Base-by-base conservation (phyloP, 129 eudicot genomes). In the Centella asiatica region DNA sequence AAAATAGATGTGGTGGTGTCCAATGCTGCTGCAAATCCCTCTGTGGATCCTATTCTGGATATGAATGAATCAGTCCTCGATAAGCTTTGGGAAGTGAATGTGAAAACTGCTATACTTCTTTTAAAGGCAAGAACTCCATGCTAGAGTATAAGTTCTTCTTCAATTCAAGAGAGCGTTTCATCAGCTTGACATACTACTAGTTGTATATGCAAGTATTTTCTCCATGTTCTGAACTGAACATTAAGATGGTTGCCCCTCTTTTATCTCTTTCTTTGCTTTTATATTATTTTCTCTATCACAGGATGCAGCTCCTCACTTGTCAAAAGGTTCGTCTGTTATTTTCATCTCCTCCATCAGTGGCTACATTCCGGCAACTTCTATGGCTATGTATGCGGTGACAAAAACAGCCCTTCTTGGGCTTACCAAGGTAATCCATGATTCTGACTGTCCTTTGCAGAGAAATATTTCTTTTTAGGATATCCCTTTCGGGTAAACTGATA, bases 401-500 rank as follows among this genome's bases (percentile, higher is more conserved):
- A 92, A 92, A 64, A 92, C 99, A 0, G 92, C 99, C 45, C 99
- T 92, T 67, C 84, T 92, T 23, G 96, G 99, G 46, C 95, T 92
- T 65, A 87, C 99, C 42, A 92, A 92, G 96, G 99, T 84, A 65
- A 26, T 17, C 7, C 33, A 51, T 48, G 12, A 37, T 42, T 67
- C 19, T 40, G 24, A 58, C 28, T 64, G 31, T 62, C 28, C 7
- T 31, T 24, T 54, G 9, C 27, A 54, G 64, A 33, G 0, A 13
- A 10, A 27, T 50, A 31, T 49, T 53, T 5, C 13, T 37, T 36
- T 2, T 14, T 1, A 20, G 32, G 23, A 12, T 56, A 33, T 27
- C 42, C 42, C 47, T 18, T 25, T 34, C 53, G 0, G 44, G 15
- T 14, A 31, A 46, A 26, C 27, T 42, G 1, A 17, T 42, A 10